Base-by-base conservation (phyloP, 192 early-diverging fungal species). In the Gonapodya prolifera region DNA sequence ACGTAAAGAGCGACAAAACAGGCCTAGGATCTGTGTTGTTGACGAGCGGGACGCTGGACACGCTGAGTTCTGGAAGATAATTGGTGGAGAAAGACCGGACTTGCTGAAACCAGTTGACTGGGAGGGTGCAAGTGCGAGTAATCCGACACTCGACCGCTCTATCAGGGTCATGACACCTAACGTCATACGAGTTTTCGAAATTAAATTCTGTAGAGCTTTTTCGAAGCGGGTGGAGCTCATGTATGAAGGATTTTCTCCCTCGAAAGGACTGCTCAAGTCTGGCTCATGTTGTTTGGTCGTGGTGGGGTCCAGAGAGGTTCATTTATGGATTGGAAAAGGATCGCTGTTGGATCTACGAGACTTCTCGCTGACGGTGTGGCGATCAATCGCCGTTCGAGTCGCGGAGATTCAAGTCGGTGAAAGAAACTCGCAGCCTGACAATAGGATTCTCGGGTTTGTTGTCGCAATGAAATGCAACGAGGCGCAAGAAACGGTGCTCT, bases 1-100 rank as follows among this genome's bases (percentile, higher is more conserved):
- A 30, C 77, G 84, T 29, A 85, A 85, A 76, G 28, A 78, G 2
- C 77, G 84, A 23, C 29, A 45, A 2, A 84, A 82, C 78, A 78
- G 82, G 2, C 82, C 82, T 13, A n/a, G 76, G 34, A 76, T 85
- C 34, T 36, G 76, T 16, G 69, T 85, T 28, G 77, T 80, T 0
- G 82, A 82, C 17, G 61, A 70, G 0, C 80, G 81, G 8, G 84
- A 83, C 32, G 35, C 2, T 16, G 77, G 34, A 16, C 36, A 70
- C 2, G 31, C 77, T 2, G 18, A 61, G 45, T 61, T 61, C 23
- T 61, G 45, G 45, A 61, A 61, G 45, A 23, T 61, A 16, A 8
- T 61, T 61, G 45, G 45, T 8, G 23, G 45, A 16, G 45, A 61
- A 23, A 61, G 23, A 61, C 8, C 8, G 45, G n/a, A n/a, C n/a